Conservation (phyloP, 1,139 yeast genomes). For the Schizosaccharomyces versatilis region DNA sequence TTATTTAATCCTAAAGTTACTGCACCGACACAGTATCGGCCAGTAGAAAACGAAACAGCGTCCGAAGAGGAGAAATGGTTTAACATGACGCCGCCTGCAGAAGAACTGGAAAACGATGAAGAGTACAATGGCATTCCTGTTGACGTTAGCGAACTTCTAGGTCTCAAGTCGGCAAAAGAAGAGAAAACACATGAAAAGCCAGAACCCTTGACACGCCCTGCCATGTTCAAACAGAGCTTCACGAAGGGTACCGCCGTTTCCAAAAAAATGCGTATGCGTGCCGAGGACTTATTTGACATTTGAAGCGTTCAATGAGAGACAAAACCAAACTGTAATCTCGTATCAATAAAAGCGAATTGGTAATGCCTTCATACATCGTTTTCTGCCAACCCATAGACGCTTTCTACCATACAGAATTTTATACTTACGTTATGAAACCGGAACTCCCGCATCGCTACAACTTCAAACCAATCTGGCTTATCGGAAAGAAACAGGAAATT, state of each 20-base stretch:
- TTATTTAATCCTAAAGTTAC: neutral
- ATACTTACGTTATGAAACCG: too few relatives aligned
- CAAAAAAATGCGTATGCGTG: neutral
- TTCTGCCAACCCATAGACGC: too few relatives aligned
- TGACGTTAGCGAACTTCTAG: neutral
- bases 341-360: too few relatives aligned
- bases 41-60: neutral
- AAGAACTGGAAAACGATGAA: neutral
- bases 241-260: neutral
- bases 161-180: neutral
- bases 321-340: too few relatives aligned
- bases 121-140: slow-evolving; percentile 1
- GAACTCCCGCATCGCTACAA: too few relatives aligned
- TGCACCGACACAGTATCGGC: neutral
- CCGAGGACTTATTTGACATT: neutral
- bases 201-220: too few relatives aligned
- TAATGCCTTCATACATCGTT: too few relatives aligned
- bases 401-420: too few relatives aligned
- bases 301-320: too few relatives aligned
- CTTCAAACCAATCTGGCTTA: too few relatives aligned
- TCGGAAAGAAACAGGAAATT: too few relatives aligned
- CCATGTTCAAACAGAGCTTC: neutral
- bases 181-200: neutral
- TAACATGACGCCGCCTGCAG: neutral
- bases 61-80: neutral